A percentile compares a stretch with the other conserved stretches of the same genome.
Evolutionary conservation across 1,139 yeast genomes (phyloP).

Genomic region (Zygoascus sp.): DNA sequence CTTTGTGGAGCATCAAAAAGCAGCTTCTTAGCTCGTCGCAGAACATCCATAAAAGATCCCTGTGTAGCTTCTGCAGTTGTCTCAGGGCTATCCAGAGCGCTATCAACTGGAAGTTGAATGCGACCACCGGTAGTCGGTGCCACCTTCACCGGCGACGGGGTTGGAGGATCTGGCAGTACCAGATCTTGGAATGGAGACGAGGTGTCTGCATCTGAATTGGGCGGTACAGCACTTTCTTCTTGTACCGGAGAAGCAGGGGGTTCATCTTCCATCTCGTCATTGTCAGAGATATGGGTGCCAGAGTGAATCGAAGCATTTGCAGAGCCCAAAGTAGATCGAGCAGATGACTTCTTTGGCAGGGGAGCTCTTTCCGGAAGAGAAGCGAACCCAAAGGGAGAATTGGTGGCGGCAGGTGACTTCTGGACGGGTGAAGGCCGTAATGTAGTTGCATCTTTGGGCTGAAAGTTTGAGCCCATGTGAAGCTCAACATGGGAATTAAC

Average conservation of each 20-base stretch:
- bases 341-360: slow-evolving; percentile 38
- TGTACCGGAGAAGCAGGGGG: neutral
- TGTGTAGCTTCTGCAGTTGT: slow-evolving; percentile 1
- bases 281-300: neutral
- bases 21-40: slow-evolving; percentile 25
- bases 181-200: slow-evolving; percentile 7
- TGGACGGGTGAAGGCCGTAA: neutral
- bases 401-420: slow-evolving; percentile 17
- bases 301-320: slow-evolving; percentile 1
- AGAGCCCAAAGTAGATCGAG: slow-evolving; percentile 17
- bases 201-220: neutral
- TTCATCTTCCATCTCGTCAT: neutral
- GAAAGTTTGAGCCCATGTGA: neutral
- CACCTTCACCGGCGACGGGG: neutral
- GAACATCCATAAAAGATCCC: slow-evolving; percentile 18
- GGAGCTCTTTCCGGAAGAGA: slow-evolving; percentile 45
- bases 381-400: slow-evolving; percentile 39
- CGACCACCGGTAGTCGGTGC: no score
- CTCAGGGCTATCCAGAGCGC: neutral
- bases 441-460: no score
- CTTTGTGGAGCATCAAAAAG: slow-evolving; percentile 21
- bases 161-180: neutral
- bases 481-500: neutral
- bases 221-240: neutral
- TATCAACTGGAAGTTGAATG: neutral